Conservation (phyloP, 2,329 filamentous ascomycete genomes). For the Dissoconium aciculare region DNA sequence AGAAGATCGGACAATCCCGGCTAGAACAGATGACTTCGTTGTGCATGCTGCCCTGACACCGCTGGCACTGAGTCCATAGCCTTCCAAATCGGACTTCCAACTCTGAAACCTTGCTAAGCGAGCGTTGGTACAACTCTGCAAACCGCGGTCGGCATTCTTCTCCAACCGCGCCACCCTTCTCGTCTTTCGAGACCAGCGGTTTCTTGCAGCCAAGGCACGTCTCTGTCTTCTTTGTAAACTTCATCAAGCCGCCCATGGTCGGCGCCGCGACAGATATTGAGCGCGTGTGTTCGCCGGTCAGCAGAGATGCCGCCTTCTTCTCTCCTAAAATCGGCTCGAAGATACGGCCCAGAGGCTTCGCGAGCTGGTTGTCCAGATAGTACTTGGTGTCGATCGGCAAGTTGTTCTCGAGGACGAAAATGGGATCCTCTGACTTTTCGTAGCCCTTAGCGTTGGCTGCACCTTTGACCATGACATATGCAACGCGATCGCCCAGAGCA, state of each 20-base stretch:
- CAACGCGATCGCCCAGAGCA: conserved; percentile 83
- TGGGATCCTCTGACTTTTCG: conserved; percentile 91
- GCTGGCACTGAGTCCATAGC: conserved; percentile 95
- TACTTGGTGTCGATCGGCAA: conserved; percentile 96
- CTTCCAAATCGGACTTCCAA: conserved; percentile 84
- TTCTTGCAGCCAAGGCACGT: conserved; percentile 99
- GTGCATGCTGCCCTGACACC: conserved; percentile 95
- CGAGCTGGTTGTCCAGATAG: conserved; percentile 95
- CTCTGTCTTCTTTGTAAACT: conserved; percentile 93
- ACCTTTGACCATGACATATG: conserved; percentile 95
- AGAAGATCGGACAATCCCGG: conserved; percentile 96
- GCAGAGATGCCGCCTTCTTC: conserved; percentile 70
- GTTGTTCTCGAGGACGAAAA: conserved; percentile 94
- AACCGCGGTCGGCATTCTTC: conserved; percentile 69
- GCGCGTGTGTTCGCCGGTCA: conserved; percentile 90
- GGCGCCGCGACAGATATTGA: conserved; percentile 85
- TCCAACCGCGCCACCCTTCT: conserved; percentile 76
- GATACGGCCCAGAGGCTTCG: conserved; percentile 85
- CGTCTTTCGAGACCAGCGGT: conserved; percentile 64
- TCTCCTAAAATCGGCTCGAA: conserved; percentile 96
- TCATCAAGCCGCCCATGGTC: conserved; percentile 87
- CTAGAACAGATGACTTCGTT: conserved; percentile 95
- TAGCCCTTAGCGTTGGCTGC: conserved; percentile 83
- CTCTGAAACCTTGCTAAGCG: conserved; percentile 73
- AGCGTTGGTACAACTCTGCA: conserved; percentile 87